Conservation (phyloP, 345 rosid species). For the Pugionium cornutum region DNA sequence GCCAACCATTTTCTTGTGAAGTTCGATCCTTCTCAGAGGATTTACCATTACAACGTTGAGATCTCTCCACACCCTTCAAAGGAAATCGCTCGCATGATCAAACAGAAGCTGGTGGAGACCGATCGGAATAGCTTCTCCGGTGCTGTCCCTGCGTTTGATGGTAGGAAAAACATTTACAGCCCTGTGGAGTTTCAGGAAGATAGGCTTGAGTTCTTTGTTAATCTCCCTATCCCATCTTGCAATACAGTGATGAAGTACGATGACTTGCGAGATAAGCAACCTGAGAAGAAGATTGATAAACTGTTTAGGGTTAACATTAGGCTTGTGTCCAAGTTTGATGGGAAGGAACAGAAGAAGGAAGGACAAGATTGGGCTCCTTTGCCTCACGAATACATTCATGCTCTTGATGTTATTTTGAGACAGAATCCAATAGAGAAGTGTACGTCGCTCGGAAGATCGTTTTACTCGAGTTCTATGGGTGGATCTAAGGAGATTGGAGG, state of each 20-base stretch:
- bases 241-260: slow-evolving; percentile 37
- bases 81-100: slow-evolving; percentile 82
- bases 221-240: slow-evolving; percentile 71
- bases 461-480: slow-evolving; percentile 78
- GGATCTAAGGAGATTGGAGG: slow-evolving; percentile 86
- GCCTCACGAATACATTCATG: slow-evolving; percentile 92
- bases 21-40: slow-evolving; percentile 61
- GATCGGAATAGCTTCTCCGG: slow-evolving; percentile 60
- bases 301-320: slow-evolving; percentile 68
- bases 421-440: slow-evolving; percentile 85
- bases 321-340: slow-evolving; percentile 83
- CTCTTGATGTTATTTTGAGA: slow-evolving; percentile 87
- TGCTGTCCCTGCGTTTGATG: slow-evolving; percentile 78
- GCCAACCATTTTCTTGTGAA: slow-evolving; percentile 93
- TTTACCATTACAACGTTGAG: slow-evolving; percentile 90
- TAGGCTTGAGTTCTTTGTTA: slow-evolving; percentile 78
- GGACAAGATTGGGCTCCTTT: slow-evolving; percentile 73
- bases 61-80: slow-evolving; percentile 80
- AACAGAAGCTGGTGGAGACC: slow-evolving; percentile 66
- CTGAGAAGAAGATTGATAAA: slow-evolving; percentile 51
- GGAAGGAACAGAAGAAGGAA: slow-evolving; percentile 67
- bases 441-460: slow-evolving; percentile 68
- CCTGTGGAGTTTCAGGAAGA: slow-evolving; percentile 82
- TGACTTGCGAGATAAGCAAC: slow-evolving; percentile 55
- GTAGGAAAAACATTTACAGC: slow-evolving; percentile 77